These are phyloP conservation scores for Saccharomycopsis sp. DNA, from an alignment of 805 yeast genomes.

Conservation along the genomic window DNA sequence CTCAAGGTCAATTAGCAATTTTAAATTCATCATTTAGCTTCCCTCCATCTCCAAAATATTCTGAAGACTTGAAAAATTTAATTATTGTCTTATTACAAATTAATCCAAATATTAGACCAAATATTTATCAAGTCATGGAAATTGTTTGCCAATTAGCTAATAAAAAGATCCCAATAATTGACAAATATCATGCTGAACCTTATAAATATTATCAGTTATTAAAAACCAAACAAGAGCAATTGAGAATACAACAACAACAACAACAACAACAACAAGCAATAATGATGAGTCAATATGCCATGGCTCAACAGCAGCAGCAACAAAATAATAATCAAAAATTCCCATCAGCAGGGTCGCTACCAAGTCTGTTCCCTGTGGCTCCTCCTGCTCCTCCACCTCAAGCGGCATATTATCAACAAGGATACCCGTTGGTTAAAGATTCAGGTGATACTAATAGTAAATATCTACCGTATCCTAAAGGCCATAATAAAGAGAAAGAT, in stretches of 20 bases:
- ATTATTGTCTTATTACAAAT: conserved; percentile 51
- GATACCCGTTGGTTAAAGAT: neutral
- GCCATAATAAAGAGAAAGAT: neutral
- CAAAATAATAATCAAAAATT: neutral
- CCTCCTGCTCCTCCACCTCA: neutral
- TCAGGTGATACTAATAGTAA: neutral
- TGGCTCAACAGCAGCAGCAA: neutral
- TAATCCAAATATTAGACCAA: conserved; percentile 66
- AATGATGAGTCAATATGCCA: neutral
- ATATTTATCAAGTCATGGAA: conserved; percentile 57
- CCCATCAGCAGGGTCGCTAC: conserved; percentile 6
- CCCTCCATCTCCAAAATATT: conserved; percentile 47
- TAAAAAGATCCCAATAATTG: conserved; percentile 33
- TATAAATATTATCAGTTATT: conserved; percentile 30
- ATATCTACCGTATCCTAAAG: neutral
- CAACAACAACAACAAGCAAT: neutral
- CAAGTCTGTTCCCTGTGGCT: conserved; percentile 6
- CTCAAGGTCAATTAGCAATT: conserved; percentile 48
- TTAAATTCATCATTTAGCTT: conserved; percentile 43
- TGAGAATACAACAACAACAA: neutral
- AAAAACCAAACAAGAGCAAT: neutral
- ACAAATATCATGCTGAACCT: conserved; percentile 36
- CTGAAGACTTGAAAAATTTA: conserved; percentile 51
- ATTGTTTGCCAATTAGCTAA: conserved; percentile 57
- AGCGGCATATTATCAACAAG: neutral